Evolutionary conservation across 306 rosid genomes (phyloP).

Genomic region (Cucurbita argyrosperma): DNA sequence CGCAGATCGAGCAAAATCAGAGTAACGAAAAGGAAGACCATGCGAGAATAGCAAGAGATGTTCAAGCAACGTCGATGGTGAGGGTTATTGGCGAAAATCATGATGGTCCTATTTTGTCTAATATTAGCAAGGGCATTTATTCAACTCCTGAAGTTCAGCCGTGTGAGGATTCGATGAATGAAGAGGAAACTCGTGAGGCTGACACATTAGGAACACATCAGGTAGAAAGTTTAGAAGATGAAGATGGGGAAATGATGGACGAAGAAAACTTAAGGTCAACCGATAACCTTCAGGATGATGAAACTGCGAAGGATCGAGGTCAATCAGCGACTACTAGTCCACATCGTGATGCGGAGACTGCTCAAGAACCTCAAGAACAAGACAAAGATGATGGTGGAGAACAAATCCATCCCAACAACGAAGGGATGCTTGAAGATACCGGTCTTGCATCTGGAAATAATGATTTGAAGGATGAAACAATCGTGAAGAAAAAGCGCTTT

Average conservation of each 20-base stretch:
- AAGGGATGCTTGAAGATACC: conserved; percentile 4
- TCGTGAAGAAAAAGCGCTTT: conserved; percentile 10
- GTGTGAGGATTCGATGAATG: conserved; percentile 1
- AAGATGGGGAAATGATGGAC: conserved; percentile 3
- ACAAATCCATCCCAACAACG: conserved; percentile 2
- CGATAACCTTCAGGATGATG: conserved; percentile 1
- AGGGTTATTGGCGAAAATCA: conserved; percentile 13
- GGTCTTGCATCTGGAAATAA: conserved; percentile 22
- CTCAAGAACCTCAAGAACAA: conserved; percentile 3
- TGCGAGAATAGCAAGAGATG: background rate
- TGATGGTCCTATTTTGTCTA: background rate
- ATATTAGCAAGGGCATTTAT: background rate
- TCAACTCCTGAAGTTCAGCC: background rate
- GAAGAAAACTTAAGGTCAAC: conserved; percentile 5
- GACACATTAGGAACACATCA: conserved; percentile 1
- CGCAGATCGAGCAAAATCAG: conserved; percentile 11
- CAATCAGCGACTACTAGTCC: background rate
- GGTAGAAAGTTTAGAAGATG: background rate
- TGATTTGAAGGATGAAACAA: conserved; percentile 6
- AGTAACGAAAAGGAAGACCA: background rate
- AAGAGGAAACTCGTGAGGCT: background rate
- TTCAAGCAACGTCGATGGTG: background rate
- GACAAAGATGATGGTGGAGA: conserved; percentile 10
- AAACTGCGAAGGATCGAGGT: conserved; percentile 4
- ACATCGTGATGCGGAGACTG: background rate